A percentile compares a stretch with the other conserved stretches of the same genome.
These are phyloP conservation scores for Pseudonitzschia pungens DNA, from an alignment of 108 stramenopile species.

Conservation along the genomic window DNA sequence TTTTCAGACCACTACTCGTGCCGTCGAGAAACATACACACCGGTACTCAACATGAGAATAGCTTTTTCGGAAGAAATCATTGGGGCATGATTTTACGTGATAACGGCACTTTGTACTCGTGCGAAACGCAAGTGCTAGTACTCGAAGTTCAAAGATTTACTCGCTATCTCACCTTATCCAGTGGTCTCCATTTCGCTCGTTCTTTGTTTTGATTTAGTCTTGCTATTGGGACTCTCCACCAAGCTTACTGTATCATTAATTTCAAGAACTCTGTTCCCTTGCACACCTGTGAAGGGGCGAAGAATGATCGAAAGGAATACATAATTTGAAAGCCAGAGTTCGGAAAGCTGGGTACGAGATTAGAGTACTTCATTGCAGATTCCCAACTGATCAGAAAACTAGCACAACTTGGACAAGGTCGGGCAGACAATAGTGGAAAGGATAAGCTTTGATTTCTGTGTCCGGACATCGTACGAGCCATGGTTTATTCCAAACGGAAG, in stretches of 20 bases:
- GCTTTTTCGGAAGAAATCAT: too few relatives aligned
- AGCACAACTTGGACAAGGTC: not conserved
- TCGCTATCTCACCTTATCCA: too few relatives aligned
- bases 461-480: not conserved
- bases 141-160: too few relatives aligned
- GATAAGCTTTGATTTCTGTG: not conserved
- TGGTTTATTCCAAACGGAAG: not conserved
- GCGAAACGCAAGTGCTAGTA: too few relatives aligned
- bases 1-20: too few relatives aligned
- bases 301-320: constrained; percentile 4
- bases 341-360: not conserved
- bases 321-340: not conserved
- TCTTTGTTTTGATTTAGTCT: not conserved
- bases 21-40: too few relatives aligned
- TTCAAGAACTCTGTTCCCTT: not conserved
- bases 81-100: too few relatives aligned
- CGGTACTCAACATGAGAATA: too few relatives aligned
- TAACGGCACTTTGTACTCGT: too few relatives aligned
- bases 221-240: not conserved
- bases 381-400: not conserved
- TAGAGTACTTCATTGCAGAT: too few relatives aligned
- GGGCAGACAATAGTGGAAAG: not conserved
- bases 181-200: too few relatives aligned
- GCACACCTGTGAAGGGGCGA: not conserved
- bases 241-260: not conserved